phyloP scores from a whole-genome alignment of 176 grass and related monocot genomes.

The Ananas comosus region DNA sequence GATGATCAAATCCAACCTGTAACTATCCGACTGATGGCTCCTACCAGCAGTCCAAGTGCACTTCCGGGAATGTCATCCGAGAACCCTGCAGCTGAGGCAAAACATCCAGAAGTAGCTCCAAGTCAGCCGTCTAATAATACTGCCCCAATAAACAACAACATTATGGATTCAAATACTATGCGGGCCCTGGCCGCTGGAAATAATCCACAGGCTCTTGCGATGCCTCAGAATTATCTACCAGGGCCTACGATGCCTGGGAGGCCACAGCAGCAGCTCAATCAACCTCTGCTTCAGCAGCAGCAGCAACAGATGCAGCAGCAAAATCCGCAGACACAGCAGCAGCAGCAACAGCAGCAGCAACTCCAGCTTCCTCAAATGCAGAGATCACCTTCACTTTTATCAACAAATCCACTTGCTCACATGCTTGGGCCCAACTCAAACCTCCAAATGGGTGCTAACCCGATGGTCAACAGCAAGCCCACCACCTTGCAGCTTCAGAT shows the following conservation, averaged over 20 bases:
- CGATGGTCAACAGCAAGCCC: slow-evolving; percentile 53
- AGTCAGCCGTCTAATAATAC: slow-evolving; percentile 56
- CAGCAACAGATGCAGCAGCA: slow-evolving; percentile 46
- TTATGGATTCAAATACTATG: slow-evolving; percentile 39
- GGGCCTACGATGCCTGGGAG: slow-evolving; percentile 51
- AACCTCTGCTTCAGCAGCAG: slow-evolving; percentile 58
- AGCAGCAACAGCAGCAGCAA: slow-evolving; percentile 67
- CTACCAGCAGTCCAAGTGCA: slow-evolving; percentile 30
- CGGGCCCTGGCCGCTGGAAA: slow-evolving; percentile 54
- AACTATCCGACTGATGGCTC: slow-evolving; percentile 27
- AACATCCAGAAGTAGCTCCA: slow-evolving; percentile 55
- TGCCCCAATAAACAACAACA: slow-evolving; percentile 35
- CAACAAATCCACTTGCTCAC: slow-evolving; percentile 58
- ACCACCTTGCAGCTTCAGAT: slow-evolving; percentile 34
- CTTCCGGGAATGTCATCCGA: slow-evolving; percentile 47
- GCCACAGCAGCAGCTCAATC: slow-evolving; percentile 63
- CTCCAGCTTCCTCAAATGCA: slow-evolving; percentile 57
- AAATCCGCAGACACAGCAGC: slow-evolving; percentile 52
- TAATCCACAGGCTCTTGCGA: slow-evolving; percentile 46
- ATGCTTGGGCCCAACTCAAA: slow-evolving; percentile 57
- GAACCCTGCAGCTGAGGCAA: slow-evolving; percentile 39
- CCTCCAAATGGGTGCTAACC: slow-evolving; percentile 48
- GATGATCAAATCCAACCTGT: slow-evolving; percentile 49
- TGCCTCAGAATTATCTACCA: slow-evolving; percentile 60
- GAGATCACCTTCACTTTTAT: slow-evolving; percentile 52